These are phyloP conservation scores for Vigna radiata DNA, from an alignment of 306 rosid species.

Conservation along the genomic window DNA sequence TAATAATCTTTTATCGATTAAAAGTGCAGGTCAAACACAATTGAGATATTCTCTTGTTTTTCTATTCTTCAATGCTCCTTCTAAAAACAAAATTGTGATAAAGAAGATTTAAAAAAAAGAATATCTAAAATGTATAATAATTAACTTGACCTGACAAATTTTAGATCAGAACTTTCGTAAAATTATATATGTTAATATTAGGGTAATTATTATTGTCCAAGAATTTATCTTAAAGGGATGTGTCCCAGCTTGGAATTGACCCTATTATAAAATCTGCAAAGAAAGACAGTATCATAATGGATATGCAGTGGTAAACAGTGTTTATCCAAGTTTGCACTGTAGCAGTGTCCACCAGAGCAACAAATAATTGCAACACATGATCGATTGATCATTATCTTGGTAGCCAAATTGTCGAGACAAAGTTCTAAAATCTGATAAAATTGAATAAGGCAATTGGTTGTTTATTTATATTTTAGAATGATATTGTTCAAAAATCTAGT, in stretches of 20 bases:
- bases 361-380: constrained; percentile 33
- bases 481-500: constrained; percentile 53
- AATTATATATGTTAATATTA: no score
- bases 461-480: constrained; percentile 41
- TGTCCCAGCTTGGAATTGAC: constrained; percentile 62
- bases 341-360: neutral
- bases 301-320: constrained; percentile 20
- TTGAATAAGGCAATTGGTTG: constrained; percentile 21
- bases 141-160: no score
- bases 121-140: no score
- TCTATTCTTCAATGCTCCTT: no score
- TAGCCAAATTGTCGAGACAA: constrained; percentile 34
- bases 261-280: constrained; percentile 50
- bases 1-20: no score
- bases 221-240: constrained; percentile 50
- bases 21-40: no score
- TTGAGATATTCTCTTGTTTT: no score
- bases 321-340: constrained; percentile 31
- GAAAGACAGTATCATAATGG: constrained; percentile 24
- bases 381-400: constrained; percentile 36
- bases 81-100: no score
- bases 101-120: no score
- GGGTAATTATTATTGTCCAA: constrained; percentile 38
- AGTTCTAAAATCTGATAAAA: constrained; percentile 36
- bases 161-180: no score